Conservation (phyloP, 1,284 basidiomycete genomes). For the Irpex sp. region DNA sequence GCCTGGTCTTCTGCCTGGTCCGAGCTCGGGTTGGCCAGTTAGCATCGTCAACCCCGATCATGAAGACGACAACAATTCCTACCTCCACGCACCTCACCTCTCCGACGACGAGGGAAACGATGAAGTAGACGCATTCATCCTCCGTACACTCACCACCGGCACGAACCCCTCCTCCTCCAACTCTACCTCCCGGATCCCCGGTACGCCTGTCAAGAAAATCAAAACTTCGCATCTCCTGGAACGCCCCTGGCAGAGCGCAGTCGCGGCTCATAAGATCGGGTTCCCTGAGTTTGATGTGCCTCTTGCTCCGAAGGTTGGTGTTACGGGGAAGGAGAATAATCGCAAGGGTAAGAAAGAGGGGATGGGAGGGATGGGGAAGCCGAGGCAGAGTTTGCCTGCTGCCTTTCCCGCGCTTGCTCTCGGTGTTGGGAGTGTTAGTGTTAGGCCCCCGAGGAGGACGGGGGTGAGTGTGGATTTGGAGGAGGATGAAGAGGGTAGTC, state of each 20-base stretch:
- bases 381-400: slow-evolving; percentile 69
- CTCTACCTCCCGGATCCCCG: slow-evolving; percentile 50
- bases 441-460: slow-evolving; percentile 10
- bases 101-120: slow-evolving; percentile 33
- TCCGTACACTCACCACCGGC: slow-evolving; percentile 58
- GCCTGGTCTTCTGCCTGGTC: slow-evolving; percentile 50
- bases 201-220: slow-evolving; percentile 71
- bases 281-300: slow-evolving; percentile 40
- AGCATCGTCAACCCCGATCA: too few species aligned
- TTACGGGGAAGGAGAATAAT: slow-evolving; percentile 13
- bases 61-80: too few species aligned
- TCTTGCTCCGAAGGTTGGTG: slow-evolving; percentile 12
- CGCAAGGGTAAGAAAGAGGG: too few species aligned
- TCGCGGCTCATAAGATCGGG: slow-evolving; percentile 57
- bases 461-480: slow-evolving; percentile 36
- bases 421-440: slow-evolving; percentile 15
- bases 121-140: slow-evolving; percentile 60
- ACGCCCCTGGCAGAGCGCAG: slow-evolving; percentile 74
- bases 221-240: slow-evolving; percentile 55
- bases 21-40: slow-evolving; percentile 63
- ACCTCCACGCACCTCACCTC: neutral
- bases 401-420: slow-evolving; percentile 39
- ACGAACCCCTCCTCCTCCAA: slow-evolving; percentile 40
- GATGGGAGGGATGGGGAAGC: slow-evolving; percentile 39
- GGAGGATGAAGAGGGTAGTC: slow-evolving; percentile 53